Evolutionary conservation across 805 yeast species (phyloP).

Genomic region (Spathaspora hagerdaliae): DNA sequence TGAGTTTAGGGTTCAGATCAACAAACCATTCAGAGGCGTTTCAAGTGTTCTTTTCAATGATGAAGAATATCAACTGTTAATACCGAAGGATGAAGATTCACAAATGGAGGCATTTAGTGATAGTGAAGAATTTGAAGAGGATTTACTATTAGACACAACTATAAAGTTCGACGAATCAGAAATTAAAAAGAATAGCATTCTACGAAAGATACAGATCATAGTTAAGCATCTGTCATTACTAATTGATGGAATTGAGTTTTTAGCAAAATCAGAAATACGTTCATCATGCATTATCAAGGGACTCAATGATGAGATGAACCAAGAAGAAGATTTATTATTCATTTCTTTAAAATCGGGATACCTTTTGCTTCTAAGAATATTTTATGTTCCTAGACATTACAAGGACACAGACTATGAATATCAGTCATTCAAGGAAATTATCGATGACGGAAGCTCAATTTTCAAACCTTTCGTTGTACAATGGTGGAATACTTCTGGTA

Average conservation of each 20-base stretch:
- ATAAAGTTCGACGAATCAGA: background rate
- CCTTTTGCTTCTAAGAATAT: conserved; percentile 36
- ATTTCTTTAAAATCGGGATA: conserved; percentile 39
- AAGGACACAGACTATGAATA: conserved; percentile 19
- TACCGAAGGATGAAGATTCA: conserved; percentile 33
- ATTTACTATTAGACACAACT: conserved; percentile 11
- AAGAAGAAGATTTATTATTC: conserved; percentile 36
- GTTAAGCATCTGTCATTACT: conserved; percentile 29
- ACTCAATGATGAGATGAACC: conserved; percentile 7
- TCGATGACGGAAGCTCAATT: conserved; percentile 14
- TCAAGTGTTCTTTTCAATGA: conserved; percentile 31
- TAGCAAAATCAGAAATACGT: conserved; percentile 28
- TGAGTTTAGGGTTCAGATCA: conserved; percentile 25
- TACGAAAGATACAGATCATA: conserved; percentile 19
- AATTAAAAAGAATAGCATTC: background rate
- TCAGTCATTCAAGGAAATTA: conserved; percentile 7
- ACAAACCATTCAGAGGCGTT: conserved; percentile 32
- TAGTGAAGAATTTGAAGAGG: conserved; percentile 27
- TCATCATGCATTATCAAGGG: conserved; percentile 27
- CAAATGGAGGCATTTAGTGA: conserved; percentile 36
- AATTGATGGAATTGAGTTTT: conserved; percentile 26
- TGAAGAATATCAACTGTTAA: conserved; percentile 31
- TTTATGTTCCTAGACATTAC: conserved; percentile 27
- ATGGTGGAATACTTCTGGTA: conserved; percentile 41
- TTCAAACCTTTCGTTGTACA: conserved; percentile 45